Conservation (phyloP, 2,329 filamentous ascomycete genomes). For the Trichoderma arundinaceum region DNA sequence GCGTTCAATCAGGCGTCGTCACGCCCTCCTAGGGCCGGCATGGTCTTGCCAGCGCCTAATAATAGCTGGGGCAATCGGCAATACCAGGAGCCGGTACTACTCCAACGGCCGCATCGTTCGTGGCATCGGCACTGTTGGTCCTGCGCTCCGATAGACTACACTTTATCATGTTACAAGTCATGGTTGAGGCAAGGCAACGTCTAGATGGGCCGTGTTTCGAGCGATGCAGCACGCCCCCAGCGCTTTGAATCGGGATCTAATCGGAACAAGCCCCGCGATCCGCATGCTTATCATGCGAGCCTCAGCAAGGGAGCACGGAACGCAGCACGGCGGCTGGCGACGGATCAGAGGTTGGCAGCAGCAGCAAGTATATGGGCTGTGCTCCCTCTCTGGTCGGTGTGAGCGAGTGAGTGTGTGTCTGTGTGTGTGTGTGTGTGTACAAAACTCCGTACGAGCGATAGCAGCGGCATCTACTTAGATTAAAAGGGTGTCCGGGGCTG, state of each 20-base stretch:
- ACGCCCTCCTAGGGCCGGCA: background rate
- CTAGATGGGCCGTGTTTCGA: background rate
- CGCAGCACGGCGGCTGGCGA: slow-evolving; percentile 20
- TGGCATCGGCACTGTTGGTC: slow-evolving; percentile 19
- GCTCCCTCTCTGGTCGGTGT: background rate
- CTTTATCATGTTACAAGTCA: background rate
- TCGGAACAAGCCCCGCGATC: slow-evolving; percentile 28
- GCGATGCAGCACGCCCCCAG: slow-evolving; percentile 25
- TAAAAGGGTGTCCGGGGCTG: background rate
- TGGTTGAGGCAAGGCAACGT: slow-evolving; percentile 2
- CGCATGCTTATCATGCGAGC: slow-evolving; percentile 27
- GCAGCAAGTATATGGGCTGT: too few relatives aligned
- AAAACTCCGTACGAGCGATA: background rate
- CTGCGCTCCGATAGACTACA: background rate
- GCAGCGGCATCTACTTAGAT: background rate
- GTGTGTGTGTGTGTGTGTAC: background rate
- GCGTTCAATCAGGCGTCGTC: too few relatives aligned
- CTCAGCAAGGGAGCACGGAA: slow-evolving; percentile 14
- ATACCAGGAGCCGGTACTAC: background rate
- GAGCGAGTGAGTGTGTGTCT: too few relatives aligned
- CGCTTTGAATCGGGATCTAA: slow-evolving; percentile 30
- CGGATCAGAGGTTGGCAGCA: slow-evolving; percentile 12
- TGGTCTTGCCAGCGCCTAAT: background rate
- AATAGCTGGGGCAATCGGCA: slow-evolving; percentile 11
- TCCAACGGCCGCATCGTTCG: slow-evolving; percentile 19